Conservation (phyloP, 2,329 filamentous ascomycete species). For the Monosporascus sp. region DNA sequence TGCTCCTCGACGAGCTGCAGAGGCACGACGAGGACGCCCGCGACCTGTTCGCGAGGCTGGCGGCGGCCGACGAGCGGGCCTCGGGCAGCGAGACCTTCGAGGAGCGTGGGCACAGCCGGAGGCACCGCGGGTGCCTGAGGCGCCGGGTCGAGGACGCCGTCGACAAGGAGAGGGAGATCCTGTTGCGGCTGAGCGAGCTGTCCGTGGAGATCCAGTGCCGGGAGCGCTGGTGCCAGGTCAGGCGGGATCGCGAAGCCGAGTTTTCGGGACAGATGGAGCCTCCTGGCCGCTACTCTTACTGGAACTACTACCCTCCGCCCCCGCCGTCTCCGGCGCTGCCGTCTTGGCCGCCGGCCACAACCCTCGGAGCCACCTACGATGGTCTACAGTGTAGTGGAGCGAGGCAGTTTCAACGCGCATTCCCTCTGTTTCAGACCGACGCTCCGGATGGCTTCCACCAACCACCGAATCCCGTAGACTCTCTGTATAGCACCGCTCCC, state of each 20-base stretch:
- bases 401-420: not conserved
- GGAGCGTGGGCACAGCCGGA: constrained; percentile 29
- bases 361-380: not conserved
- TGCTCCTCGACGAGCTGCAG: constrained; percentile 38
- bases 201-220: constrained; percentile 43
- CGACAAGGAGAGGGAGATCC: constrained; percentile 41
- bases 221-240: constrained; percentile 32
- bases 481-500: too few relatives aligned
- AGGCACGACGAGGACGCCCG: constrained; percentile 32
- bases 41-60: constrained; percentile 35
- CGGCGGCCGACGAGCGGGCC: constrained; percentile 30
- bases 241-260: constrained; percentile 16
- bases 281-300: constrained; percentile 1
- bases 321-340: not conserved
- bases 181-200: constrained; percentile 43
- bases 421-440: not conserved
- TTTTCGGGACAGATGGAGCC: not conserved
- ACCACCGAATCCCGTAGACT: not conserved
- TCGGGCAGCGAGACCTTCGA: constrained; percentile 6
- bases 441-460: not conserved
- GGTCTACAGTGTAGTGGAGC: not conserved
- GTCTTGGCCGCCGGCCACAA: not conserved
- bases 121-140: constrained; percentile 36
- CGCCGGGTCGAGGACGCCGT: constrained; percentile 39
- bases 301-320: not conserved